phyloP scores from a whole-genome alignment of 225 moss, liverwort and hornwort genomes.

The Rhytidiadelphus loreus region DNA sequence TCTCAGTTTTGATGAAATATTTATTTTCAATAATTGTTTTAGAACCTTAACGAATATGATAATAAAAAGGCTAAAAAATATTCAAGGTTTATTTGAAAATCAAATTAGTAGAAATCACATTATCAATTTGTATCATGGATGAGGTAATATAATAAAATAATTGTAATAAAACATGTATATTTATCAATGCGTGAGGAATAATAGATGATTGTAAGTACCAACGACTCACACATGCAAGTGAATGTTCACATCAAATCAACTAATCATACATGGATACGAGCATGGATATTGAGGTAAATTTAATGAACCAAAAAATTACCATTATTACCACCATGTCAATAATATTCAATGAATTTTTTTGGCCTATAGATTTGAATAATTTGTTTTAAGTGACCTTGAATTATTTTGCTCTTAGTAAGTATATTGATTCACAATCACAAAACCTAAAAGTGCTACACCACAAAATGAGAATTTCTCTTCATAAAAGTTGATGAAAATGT shows the following conservation, averaged over 20 bases:
- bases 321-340: not conserved
- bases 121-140: not conserved
- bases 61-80: not conserved
- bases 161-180: not conserved
- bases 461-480: not conserved
- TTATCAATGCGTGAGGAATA: not conserved
- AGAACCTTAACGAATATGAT: not conserved
- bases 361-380: not conserved
- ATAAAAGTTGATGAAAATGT: not conserved
- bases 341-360: not conserved
- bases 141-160: not conserved
- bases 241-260: not conserved
- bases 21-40: not conserved
- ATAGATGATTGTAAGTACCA: not conserved
- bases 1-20: rapidly evolving
- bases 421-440: not conserved
- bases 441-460: rapidly evolving
- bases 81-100: not conserved
- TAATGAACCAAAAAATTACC: not conserved
- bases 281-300: too few relatives aligned
- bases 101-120: not conserved
- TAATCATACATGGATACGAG: too few relatives aligned
- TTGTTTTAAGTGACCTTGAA: rapidly evolving
- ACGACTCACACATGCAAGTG: rapidly evolving
- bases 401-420: not conserved